These are phyloP conservation scores for Coniochaeta prunicola DNA, from an alignment of 2,329 filamentous ascomycete genomes.

Conservation along the genomic window DNA sequence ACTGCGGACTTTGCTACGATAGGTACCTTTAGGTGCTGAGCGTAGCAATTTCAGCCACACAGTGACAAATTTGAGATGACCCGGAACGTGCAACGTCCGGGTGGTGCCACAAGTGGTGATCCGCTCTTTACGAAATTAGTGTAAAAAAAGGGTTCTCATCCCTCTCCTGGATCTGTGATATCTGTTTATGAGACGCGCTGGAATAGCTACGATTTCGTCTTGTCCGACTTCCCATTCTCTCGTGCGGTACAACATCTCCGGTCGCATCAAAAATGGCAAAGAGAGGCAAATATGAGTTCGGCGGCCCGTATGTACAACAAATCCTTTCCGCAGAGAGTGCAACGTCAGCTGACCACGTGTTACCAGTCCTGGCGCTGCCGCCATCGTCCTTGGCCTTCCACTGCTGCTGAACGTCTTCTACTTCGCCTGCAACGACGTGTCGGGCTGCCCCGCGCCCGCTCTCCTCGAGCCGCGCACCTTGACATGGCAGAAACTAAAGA, in stretches of 20 bases:
- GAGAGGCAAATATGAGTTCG: conserved; percentile 1
- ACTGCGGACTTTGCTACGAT: too few species aligned
- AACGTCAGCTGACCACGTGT: background rate
- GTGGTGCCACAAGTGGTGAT: background rate
- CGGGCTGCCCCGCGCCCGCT: conserved; percentile 82
- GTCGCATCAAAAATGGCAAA: background rate
- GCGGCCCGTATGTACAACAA: conserved; percentile 3
- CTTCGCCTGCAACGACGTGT: conserved; percentile 87
- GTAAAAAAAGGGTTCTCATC: background rate
- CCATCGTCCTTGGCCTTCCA: conserved; percentile 75
- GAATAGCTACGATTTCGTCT: background rate
- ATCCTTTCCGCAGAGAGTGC: background rate
- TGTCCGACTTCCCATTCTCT: too few species aligned
- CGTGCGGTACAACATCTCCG: too few species aligned
- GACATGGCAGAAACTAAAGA: conserved; percentile 64
- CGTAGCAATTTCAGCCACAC: background rate
- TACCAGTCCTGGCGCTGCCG: conserved; percentile 63
- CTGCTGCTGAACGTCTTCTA: conserved; percentile 70
- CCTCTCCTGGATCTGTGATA: background rate
- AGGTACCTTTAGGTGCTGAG: background rate
- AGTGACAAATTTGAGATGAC: background rate
- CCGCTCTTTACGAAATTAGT: background rate
- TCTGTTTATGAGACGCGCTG: too few species aligned
- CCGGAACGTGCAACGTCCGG: background rate
- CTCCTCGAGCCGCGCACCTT: conserved; percentile 66